Evolutionary conservation across 805 yeast species (phyloP), one percentile per base, ranked within the genome.

Genomic region (Hermanozyma aechmeae): DNA sequence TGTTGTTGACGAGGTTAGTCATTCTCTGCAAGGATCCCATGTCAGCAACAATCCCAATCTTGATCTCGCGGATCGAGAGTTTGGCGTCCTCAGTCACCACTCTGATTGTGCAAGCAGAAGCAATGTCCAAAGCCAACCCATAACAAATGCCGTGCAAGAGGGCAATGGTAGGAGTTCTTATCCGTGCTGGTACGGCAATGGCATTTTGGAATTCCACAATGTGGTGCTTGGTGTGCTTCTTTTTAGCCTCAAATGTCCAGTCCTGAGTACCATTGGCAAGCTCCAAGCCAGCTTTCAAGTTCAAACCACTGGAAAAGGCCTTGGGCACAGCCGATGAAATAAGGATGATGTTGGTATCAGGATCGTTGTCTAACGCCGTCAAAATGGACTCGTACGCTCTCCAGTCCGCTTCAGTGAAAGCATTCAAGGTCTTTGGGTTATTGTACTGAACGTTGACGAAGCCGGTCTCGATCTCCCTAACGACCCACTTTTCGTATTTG

Each of bases 31-130:
- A 58, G 1, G 82, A 66, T 4, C 93, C 93, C 44, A 81, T 78
- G 48, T 82, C 92, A 2, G 92, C 86, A 22, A 82, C 69, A 46
- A 82, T 63, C 3, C 89, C 92, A 30, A 81, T 62, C 37, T 74
- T 71, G 35, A 80, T 73, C 53, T 81, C 93, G 32, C 79, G 70
- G 32, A 82, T 69, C 24, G 79, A 65, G 38, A 79, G 62, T 23
- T 46, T 53, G 10, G 71, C 65, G 38, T 70, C 79, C 17, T 55
- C 53, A 3, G 75, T 55, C 8, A 74, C 73, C 9, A 76, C 49
- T 29, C 87, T 65, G 15, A 81, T 69, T 11, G 74, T 64, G 16
- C 68, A 63, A 0, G 80, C 70, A 10, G 77, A 53, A 6, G 79
- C 54, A 25, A 81, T 68, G 49, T 81, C 92, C 13, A 82, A 39